A percentile compares a stretch with the other conserved stretches of the same genome.
These are phyloP conservation scores for Farysia itapuensis DNA, from an alignment of 1,284 basidiomycete species.

Conservation along the genomic window DNA sequence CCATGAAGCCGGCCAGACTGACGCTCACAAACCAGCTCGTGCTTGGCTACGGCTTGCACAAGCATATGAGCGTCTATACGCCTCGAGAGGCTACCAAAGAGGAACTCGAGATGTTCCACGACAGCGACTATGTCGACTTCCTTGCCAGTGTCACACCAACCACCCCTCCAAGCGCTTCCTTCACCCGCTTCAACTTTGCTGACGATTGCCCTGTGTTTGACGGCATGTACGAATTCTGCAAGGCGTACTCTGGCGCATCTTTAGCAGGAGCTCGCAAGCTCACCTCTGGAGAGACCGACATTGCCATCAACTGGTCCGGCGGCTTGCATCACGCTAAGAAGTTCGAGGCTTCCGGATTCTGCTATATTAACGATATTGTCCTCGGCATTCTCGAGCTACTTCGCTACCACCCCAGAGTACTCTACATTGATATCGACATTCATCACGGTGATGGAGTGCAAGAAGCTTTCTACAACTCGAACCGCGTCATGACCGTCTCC, in stretches of 20 bases:
- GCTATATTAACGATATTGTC: conserved; percentile 83
- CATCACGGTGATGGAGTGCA: conserved; percentile 99
- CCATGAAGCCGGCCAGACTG: conserved; percentile 95
- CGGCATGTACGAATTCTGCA: conserved; percentile 60
- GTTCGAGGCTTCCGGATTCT: conserved; percentile 91
- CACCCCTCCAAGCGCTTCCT: conserved; percentile 49
- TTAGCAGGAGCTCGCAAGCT: conserved; percentile 69
- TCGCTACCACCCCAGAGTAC: conserved; percentile 74
- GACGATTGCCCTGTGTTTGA: conserved; percentile 60
- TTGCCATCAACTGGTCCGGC: conserved; percentile 96
- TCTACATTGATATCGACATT: conserved; percentile 97
- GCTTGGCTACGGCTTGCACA: conserved; percentile 92
- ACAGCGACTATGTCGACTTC: conserved; percentile 90
- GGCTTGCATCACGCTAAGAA: conserved; percentile 98
- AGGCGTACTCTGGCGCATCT: conserved; percentile 64
- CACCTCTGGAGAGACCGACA: conserved; percentile 76
- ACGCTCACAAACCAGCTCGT: conserved; percentile 94
- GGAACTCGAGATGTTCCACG: conserved; percentile 89
- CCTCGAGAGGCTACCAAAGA: conserved; percentile 83
- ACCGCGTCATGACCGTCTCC: conserved; percentile 95
- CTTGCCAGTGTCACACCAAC: conserved; percentile 67
- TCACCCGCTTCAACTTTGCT: conserved; percentile 58
- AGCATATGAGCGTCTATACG: conserved; percentile 91
- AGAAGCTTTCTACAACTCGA: conserved; percentile 96
- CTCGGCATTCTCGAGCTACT: conserved; percentile 57